Base-by-base conservation (phyloP, 208 protist species). In the Crithidia brevicula region DNA sequence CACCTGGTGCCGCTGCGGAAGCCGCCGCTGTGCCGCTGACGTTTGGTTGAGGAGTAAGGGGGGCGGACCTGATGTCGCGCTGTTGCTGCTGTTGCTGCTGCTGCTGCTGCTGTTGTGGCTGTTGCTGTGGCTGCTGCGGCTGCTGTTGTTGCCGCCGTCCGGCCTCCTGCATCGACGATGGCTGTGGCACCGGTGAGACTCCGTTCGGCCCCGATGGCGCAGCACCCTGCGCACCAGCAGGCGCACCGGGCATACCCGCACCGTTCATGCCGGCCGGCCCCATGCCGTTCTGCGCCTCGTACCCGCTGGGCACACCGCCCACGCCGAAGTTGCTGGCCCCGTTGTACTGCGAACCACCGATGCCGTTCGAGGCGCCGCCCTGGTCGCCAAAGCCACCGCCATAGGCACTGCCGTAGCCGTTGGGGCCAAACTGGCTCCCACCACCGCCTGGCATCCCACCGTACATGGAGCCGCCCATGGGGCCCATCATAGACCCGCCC, bases 401-500 rank as follows among this genome's bases (percentile, higher is more conserved):
- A 50, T 85, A 84, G 22, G 74, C 67, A 52, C 61, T 72, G 50
- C 72, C 58, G 65, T 75, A 79, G 16, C 56, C 58, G 40, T 65
- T 74, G 1, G 47, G 50, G 8, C 45, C 65, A 30, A 66, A 50
- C 47, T 62, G 61, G 62, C 59, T 60, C 13, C 34, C 45, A n/a
- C 31, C 47, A 9, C 40, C 31, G 46, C 49, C 46, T 11, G 23
- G 31, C 59, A 73, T 67, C 10, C 74, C 68, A 50, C 76, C 76
- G 54, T 82, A 81, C 75, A 81, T 75, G 51, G 51, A 71, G 31
- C 68, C 67, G 31, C 58, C 65, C 54, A 72, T 81, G 20, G 56
- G 56, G 8, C 47, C 62, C 62, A 68, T 68, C 42, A 56, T 57
- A 9, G 25, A 57, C 0, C 58, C 45, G 16, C 38, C 52, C 45